Evolutionary conservation across 768 basidiomycete species (phyloP), one percentile per base, ranked within the genome.

Genomic region (Cyathus striatus): DNA sequence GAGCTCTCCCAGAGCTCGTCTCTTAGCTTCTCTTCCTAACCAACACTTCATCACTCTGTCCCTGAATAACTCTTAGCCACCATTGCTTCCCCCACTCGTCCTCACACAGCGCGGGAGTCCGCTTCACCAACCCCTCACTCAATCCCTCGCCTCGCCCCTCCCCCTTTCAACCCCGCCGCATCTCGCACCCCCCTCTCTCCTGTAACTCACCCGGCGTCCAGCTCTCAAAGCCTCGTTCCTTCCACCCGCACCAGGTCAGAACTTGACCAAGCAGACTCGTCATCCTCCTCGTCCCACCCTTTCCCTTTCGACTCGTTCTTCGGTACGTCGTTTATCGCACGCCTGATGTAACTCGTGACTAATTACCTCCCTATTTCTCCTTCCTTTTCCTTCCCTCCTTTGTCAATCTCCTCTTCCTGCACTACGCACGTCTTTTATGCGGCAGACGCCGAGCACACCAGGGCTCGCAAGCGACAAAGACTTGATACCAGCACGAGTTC

Each of bases 401-500:
- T n/a, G n/a, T n/a, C n/a, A n/a, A n/a, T n/a, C 34, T 49, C 20
- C 37, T 34, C 34, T 50, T 45, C 23, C 5, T 47, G 14, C 34
- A n/a, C n/a, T n/a, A n/a, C n/a, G n/a, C n/a, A 41, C 25, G 20
- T 45, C 44, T n/a, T 41, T 18, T n/a, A 47, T 49, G 52, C 62
- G 58, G 56, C 61, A 75, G 72, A 74, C 58, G 49, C 68, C 63
- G 79, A 79, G 63, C 64, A 64, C 49, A 49, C 71, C 42, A 70
- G 81, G 61, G 78, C 79, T 52, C 74, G 75, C 65, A 86, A 86
- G 72, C 75, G 84, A 72, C 82, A 82, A 70, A 75, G 84, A 63
- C 68, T 75, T 56, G 70, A 73, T 55, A n/a, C n/a, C n/a, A 70
- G 54, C 51, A 58, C 60, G 46, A 60, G 53, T 51, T 56, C 59